Evolutionary conservation across 306 rosid genomes (phyloP).

Genomic region (cucumber (Cucumis sativus)): DNA sequence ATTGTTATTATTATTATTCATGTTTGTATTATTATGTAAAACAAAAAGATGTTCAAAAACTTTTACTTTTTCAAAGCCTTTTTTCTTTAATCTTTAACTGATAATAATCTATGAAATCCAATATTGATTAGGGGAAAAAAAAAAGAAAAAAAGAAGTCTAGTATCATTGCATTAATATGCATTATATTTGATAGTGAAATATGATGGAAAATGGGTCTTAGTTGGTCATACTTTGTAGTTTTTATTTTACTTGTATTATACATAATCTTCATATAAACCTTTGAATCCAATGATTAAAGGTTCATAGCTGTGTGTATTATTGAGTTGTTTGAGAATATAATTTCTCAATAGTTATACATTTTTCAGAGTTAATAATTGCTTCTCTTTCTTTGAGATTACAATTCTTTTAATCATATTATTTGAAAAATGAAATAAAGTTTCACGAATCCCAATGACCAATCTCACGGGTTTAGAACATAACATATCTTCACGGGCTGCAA

Average conservation of each 20-base stretch:
- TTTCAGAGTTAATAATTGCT: neutral
- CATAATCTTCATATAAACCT: neutral
- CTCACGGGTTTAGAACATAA: too few species aligned
- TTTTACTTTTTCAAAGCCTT: neutral
- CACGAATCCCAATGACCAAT: too few species aligned
- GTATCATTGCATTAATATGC: neutral
- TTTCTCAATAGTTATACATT: neutral
- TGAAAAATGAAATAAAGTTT: too few species aligned
- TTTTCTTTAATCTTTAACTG: neutral
- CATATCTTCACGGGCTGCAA: too few species aligned
- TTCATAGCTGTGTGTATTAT: neutral
- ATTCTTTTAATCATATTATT: too few species aligned
- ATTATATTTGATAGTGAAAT: neutral
- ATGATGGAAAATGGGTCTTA: neutral
- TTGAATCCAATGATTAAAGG: neutral
- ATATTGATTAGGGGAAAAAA: neutral
- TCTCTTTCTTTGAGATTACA: neutral
- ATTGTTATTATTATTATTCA: neutral
- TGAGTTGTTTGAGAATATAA: neutral
- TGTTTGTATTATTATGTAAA: constrained; percentile 5
- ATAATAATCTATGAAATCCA: neutral
- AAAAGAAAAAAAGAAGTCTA: neutral
- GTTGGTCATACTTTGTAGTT: neutral
- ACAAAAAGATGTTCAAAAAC: neutral
- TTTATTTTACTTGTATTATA: neutral